Conservation (phyloP, 2,329 filamentous ascomycete genomes). For the Arthrobotrys entomopaga region DNA sequence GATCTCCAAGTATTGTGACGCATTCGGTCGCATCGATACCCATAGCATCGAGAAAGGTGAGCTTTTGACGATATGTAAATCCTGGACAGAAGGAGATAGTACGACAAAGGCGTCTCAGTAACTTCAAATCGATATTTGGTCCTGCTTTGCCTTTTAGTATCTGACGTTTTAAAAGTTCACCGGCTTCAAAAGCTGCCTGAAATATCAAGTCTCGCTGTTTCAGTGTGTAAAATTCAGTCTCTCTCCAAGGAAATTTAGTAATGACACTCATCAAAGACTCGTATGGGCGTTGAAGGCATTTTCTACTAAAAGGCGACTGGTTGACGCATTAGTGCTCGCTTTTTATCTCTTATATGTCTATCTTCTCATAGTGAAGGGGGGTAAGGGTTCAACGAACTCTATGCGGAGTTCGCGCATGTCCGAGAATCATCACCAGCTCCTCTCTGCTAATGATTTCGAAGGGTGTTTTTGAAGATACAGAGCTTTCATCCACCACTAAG, state of each 20-base stretch:
- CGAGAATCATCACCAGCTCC: conserved; percentile 72
- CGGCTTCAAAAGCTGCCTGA: conserved; percentile 66
- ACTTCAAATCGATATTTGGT: conserved; percentile 66
- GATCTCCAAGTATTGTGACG: conserved; percentile 47
- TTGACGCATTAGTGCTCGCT: background rate
- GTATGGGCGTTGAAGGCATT: conserved; percentile 73
- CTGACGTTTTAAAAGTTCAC: conserved; percentile 64
- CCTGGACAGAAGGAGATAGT: conserved; percentile 70
- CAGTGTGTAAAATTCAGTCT: conserved; percentile 69
- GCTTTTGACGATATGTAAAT: conserved; percentile 71
- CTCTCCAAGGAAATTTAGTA: conserved; percentile 73
- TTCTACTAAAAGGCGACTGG: conserved; percentile 70
- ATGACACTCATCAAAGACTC: conserved; percentile 74
- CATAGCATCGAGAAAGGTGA: conserved; percentile 51
- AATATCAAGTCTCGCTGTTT: conserved; percentile 69
- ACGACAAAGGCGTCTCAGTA: conserved; percentile 68
- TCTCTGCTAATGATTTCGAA: conserved; percentile 71
- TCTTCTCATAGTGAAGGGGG: background rate
- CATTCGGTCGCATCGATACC: conserved; percentile 48
- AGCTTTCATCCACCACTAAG: conserved; percentile 59
- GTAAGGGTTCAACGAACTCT: conserved; percentile 67
- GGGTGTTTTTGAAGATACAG: conserved; percentile 57
- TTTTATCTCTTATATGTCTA: background rate
- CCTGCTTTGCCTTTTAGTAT: conserved; percentile 63
- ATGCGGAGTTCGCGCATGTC: conserved; percentile 71